Evolutionary conservation across 148 eudicot genomes (phyloP).

Genomic region (Polygonum aviculare): DNA sequence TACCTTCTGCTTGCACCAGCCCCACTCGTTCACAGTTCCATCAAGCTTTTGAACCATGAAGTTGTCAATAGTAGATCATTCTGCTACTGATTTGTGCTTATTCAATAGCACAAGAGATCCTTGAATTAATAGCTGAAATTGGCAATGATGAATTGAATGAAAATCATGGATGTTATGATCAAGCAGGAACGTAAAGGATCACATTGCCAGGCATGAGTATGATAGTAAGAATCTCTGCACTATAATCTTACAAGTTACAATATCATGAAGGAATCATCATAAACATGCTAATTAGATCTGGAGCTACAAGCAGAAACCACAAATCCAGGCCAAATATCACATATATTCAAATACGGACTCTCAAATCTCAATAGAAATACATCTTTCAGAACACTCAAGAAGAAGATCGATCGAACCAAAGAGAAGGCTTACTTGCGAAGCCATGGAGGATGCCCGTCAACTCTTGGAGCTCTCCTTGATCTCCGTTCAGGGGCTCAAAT

Average conservation of each 20-base stretch:
- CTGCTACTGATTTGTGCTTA: no score
- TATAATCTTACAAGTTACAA: neutral
- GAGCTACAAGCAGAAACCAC: no score
- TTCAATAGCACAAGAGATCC: neutral
- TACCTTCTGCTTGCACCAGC: conserved; percentile 99
- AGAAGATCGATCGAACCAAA: neutral
- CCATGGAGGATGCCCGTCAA: conserved; percentile 25
- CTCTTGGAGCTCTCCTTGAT: conserved; percentile 71
- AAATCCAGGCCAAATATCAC: no score
- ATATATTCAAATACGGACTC: no score
- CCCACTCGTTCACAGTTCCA: conserved; percentile 95
- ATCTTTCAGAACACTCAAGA: neutral
- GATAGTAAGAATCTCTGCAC: neutral
- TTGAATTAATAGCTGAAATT: neutral
- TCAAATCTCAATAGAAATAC: neutral
- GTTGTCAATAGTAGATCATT: conserved; percentile 45
- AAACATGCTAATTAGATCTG: no score
- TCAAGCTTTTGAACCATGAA: conserved; percentile 95
- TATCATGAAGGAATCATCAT: neutral
- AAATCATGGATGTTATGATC: neutral
- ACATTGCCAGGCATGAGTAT: neutral
- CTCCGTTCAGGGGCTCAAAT: conserved; percentile 72
- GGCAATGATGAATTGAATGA: neutral
- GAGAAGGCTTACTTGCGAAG: conserved; percentile 6
- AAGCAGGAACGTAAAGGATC: neutral